phyloP scores from a whole-genome alignment of 164 flowering plant genomes.

The Vitis labrusca region DNA sequence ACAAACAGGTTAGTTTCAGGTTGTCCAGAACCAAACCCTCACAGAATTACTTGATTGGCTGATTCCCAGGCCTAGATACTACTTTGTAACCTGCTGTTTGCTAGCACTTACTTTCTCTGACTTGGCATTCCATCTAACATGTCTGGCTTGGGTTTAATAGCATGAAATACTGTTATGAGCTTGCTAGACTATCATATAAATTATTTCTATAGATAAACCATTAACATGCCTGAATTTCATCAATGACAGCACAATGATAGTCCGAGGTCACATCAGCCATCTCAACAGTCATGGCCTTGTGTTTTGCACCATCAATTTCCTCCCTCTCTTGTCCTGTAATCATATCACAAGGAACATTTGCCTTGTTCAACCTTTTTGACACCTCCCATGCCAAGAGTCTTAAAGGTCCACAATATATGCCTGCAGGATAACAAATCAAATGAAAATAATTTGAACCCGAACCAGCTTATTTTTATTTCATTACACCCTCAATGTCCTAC shows the following conservation, averaged over 20 bases:
- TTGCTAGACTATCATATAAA: no score
- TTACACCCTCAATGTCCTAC: neutral
- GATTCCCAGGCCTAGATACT: no score
- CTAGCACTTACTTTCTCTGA: no score
- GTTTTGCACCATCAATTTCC: slow-evolving; percentile 84
- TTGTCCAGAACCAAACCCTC: no score
- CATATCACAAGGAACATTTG: slow-evolving; percentile 81
- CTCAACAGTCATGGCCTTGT: slow-evolving; percentile 91
- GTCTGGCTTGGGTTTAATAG: no score
- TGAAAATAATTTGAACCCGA: neutral
- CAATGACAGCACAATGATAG: slow-evolving; percentile 83
- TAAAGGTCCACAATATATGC: slow-evolving; percentile 93
- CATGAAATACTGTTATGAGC: no score
- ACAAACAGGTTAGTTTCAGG: no score
- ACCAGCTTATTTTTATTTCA: neutral
- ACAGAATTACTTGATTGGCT: no score
- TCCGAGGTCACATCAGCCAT: slow-evolving; percentile 81
- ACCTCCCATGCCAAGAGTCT: slow-evolving; percentile 97
- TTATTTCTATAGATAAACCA: neutral
- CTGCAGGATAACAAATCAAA: slow-evolving; percentile 29
- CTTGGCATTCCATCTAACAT: no score
- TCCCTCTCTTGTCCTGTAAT: slow-evolving; percentile 91
- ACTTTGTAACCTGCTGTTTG: no score
- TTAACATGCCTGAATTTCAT: slow-evolving; percentile 85
- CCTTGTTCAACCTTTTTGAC: slow-evolving; percentile 78